Evolutionary conservation across 1,284 basidiomycete genomes (phyloP), one percentile per base, ranked within the genome.

Genomic region (Fomitopsis palustris): DNA sequence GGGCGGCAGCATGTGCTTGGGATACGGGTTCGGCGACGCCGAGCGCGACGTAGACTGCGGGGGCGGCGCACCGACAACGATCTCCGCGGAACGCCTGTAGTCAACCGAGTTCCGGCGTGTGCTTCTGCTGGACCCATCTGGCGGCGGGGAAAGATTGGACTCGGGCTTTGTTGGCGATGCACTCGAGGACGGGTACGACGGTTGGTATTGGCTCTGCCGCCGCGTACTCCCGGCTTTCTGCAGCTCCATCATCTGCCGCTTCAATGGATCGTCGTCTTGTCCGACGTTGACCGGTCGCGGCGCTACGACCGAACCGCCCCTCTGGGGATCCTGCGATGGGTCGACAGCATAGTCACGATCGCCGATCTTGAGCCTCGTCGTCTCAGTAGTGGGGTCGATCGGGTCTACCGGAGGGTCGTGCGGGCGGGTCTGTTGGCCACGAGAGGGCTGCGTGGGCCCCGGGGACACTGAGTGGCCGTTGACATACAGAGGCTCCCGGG

Each of bases 1-100:
- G 0, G 92, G 84, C 0, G 84, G 84, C 73, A 81, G 77, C 86
- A 93, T 94, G 72, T 95, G 86, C 2, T 83, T 88, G 1, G 91
- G 85, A 16, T 78, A 85, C 14, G 75, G 81, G 61, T 81, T 83
- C 0, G 93, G 93, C 1, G 93, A 93, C 1, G 84, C 66, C 0
- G 94, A 84, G 37, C 93, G 86, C 12, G 90, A 90, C 3, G 63
- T 35, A 0, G 67, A 17, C n/a, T 62, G 38, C 12, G 64, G 67
- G 29, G 92, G 90, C 65, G 90, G 87, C 0, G 77, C 72, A 16
- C 93, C 93, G 17, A 95, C 90, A 21, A 95, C 82, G 38, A 85
- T 67, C 58, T 93, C 88, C 0, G 89, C 93, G 37, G 75, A 78
- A 63, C 69, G 84, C 55, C 85, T 80, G 63, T 87, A 89, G 68